Evolutionary conservation across 495 filamentous ascomycete species (phyloP), one percentile per base, ranked within the genome.

Genomic region (Hypoxylon intermedium): DNA sequence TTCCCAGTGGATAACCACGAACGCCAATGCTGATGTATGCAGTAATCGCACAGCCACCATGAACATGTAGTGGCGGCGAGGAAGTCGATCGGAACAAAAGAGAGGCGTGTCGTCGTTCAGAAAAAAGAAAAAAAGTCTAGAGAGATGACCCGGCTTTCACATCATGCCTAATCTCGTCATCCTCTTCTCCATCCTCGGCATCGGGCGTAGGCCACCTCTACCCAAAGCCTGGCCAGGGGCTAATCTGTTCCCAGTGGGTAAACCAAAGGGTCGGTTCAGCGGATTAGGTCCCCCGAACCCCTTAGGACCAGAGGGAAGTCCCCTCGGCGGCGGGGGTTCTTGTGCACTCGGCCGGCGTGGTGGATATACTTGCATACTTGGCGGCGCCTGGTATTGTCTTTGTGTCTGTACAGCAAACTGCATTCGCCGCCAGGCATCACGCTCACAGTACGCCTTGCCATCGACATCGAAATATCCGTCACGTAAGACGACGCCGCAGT

Each of bases 121-220:
- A 31, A 49, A 42, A 51, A 33, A 6, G 19, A 31, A 49, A 64
- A 49, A 40, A 13, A 13, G 21, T 9, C 5, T 33, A 30, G 21
- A 33, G 11, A 37, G 3, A 52, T 48, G 23, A 9, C 7, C 37
- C 42, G 52, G 40, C 38, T 30, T 55, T 72, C 63, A 89, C 85
- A 93, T 89, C 88, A 94, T 94, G 80, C 93, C 93, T 66, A 96
- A 72, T 74, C 83, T 83, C 53, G 92, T 96, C 68, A 87, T 93
- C 56, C 92, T 78, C 71, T 92, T 86, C 77, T 94, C 89, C 69
- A 80, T 77, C 67, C 70, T 72, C n/a, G 73, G 78, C 24, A 71
- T 68, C 23, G 68, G 62, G 9, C 51, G 38, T 20, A 71, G 28
- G 1, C 68, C 60, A 50, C 46, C 68, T 50, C 48, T 71, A 63